Evolutionary conservation across 1,284 basidiomycete genomes (phyloP).

Genomic region (Mycosarcoma mackinlayi): DNA sequence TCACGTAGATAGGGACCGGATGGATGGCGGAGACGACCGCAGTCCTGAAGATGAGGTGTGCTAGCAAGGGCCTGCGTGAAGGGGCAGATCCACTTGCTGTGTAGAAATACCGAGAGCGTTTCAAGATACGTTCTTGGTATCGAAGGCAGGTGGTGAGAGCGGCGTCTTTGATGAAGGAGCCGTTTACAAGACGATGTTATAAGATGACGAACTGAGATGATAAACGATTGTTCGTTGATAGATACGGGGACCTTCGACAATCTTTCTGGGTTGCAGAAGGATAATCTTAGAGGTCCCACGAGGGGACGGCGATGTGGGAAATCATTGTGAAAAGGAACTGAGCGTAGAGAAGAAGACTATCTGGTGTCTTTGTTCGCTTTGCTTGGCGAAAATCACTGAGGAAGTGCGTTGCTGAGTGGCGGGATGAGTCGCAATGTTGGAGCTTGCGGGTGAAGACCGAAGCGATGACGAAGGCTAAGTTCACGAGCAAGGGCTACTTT

Average conservation of each 20-base stretch:
- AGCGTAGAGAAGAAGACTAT: neutral
- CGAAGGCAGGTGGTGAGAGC: slow-evolving; percentile 2
- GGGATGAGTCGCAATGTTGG: slow-evolving; percentile 21
- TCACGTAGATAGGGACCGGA: slow-evolving; percentile 52
- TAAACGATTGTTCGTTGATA: slow-evolving; percentile 5
- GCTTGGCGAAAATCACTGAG: no score
- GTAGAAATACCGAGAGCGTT: slow-evolving; percentile 22
- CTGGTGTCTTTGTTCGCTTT: slow-evolving; percentile 1
- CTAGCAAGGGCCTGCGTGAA: slow-evolving; percentile 18
- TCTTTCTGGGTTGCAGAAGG: slow-evolving; percentile 24
- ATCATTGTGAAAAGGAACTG: slow-evolving; percentile 17
- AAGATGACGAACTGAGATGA: slow-evolving; percentile 1
- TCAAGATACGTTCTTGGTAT: slow-evolving; percentile 17
- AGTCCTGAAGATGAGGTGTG: slow-evolving; percentile 21
- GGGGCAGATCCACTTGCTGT: slow-evolving; percentile 21
- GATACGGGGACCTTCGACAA: slow-evolving; percentile 28
- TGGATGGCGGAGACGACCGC: slow-evolving; percentile 30
- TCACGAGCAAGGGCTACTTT: neutral
- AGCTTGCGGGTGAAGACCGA: neutral
- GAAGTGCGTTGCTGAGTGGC: no score
- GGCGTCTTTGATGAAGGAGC: slow-evolving; percentile 13
- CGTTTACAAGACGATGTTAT: slow-evolving; percentile 2
- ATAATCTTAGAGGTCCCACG: slow-evolving; percentile 37
- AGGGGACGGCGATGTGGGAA: slow-evolving; percentile 33
- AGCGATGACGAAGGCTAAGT: slow-evolving; percentile 16